Percentiles rank a stretch among this genome's conserved stretches.
phyloP scores from a whole-genome alignment of 2,329 filamentous ascomycete species.

The Colletotrichum acutatum region DNA sequence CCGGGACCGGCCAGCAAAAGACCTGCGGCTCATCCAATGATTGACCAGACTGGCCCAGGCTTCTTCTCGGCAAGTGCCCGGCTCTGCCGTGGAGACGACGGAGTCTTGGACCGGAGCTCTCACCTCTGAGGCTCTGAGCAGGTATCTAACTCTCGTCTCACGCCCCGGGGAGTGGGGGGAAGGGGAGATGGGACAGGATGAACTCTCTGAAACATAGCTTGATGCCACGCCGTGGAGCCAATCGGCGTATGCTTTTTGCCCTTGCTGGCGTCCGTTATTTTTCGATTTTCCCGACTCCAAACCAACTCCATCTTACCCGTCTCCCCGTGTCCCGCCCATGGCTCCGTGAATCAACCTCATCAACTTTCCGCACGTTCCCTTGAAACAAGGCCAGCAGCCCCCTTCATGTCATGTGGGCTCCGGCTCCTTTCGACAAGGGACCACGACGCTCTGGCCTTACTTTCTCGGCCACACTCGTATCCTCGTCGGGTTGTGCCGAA shows the following conservation, averaged over 20 bases:
- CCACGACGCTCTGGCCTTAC: constrained; percentile 1
- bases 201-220: constrained; percentile 25
- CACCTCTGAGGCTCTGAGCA: not conserved
- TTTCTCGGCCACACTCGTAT: not conserved
- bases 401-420: constrained; percentile 1
- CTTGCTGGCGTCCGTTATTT: not conserved
- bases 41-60: not conserved
- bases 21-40: not conserved
- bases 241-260: constrained; percentile 12
- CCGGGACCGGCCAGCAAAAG: not conserved
- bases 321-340: not conserved
- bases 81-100: not conserved
- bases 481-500: not conserved
- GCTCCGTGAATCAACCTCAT: not conserved
- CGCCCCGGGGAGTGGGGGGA: not conserved
- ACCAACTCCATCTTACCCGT: not conserved
- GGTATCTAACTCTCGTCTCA: not conserved
- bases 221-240: constrained; percentile 17
- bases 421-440: not conserved
- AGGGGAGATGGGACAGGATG: constrained; percentile 6
- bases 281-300: not conserved
- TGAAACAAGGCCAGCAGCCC: constrained; percentile 27
- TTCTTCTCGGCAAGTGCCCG: constrained; percentile 12
- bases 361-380: constrained; percentile 14
- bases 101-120: constrained; percentile 11